These are phyloP conservation scores for Lagenaria siceraria DNA, from an alignment of 306 rosid genomes.

Conservation along the genomic window DNA sequence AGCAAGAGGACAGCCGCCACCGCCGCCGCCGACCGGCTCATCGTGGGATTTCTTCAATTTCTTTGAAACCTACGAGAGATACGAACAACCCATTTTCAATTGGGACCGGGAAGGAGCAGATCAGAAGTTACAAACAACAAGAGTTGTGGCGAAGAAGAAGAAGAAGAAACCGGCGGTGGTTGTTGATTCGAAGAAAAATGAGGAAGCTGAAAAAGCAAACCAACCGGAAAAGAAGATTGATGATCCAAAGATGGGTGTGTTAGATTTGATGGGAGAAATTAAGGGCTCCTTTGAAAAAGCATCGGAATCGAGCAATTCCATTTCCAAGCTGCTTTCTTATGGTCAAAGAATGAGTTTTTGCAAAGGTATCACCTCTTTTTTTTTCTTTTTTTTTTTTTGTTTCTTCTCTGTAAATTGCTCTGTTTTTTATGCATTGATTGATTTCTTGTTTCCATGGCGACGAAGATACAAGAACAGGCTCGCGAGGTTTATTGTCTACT, in stretches of 20 bases:
- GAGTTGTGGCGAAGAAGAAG: constrained; percentile 12
- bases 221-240: constrained; percentile 9
- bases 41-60: constrained; percentile 80
- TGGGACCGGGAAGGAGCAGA: constrained; percentile 4
- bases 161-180: constrained; percentile 1
- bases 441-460: constrained; percentile 20
- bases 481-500: constrained; percentile 33
- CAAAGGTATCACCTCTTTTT: constrained; percentile 27
- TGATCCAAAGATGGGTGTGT: constrained; percentile 16
- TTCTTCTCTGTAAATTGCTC: background rate
- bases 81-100: constrained; percentile 36
- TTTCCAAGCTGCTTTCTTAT: constrained; percentile 40
- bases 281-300: constrained; percentile 45
- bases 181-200: background rate
- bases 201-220: constrained; percentile 7
- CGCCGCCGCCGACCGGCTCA: constrained; percentile 48
- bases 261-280: constrained; percentile 46
- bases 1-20: constrained; percentile 24
- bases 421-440: background rate
- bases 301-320: constrained; percentile 45
- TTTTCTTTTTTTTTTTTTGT: too few relatives aligned
- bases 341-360: constrained; percentile 26
- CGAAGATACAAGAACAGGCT: constrained; percentile 15
- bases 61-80: constrained; percentile 63
- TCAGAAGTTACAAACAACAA: background rate